phyloP scores from a whole-genome alignment of 371 early-diverging fungal species.

The Mucor lusitanicus region DNA sequence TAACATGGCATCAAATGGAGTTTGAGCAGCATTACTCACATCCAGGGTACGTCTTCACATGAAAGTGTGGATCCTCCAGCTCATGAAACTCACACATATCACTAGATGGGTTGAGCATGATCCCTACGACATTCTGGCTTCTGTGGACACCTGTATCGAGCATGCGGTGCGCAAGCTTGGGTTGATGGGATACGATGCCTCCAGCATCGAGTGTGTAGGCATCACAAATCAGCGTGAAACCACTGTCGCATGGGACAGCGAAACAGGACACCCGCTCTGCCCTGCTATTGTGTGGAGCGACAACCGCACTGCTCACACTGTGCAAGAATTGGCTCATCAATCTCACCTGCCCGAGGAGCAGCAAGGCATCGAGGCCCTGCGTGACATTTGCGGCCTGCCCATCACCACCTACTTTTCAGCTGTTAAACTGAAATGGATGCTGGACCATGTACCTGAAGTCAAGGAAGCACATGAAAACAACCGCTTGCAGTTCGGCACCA shows the following conservation, averaged over 20 bases:
- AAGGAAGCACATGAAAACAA: slow-evolving; percentile 42
- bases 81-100: neutral
- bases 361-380: slow-evolving; percentile 49
- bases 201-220: slow-evolving; percentile 77
- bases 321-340: slow-evolving; percentile 58
- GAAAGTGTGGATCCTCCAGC: slow-evolving; percentile 41
- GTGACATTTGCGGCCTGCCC: slow-evolving; percentile 83
- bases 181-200: slow-evolving; percentile 57
- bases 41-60: slow-evolving; percentile 63
- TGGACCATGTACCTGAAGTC: slow-evolving; percentile 79
- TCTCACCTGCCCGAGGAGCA: slow-evolving; percentile 10
- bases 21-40: slow-evolving; percentile 75
- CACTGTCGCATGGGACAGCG: slow-evolving; percentile 85
- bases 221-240: slow-evolving; percentile 98
- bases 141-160: slow-evolving; percentile 74
- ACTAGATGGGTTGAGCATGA: slow-evolving; percentile 91
- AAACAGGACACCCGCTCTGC: slow-evolving; percentile 81
- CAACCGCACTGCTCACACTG: slow-evolving; percentile 78
- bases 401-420: slow-evolving; percentile 94
- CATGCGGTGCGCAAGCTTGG: slow-evolving; percentile 68
- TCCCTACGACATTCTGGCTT: slow-evolving; percentile 76
- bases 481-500: slow-evolving; percentile 77
- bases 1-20: slow-evolving; percentile 79
- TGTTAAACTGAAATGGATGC: slow-evolving; percentile 90
- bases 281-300: slow-evolving; percentile 97